These are phyloP conservation scores for Wolfiporia cocos DNA, from an alignment of 1,284 basidiomycete genomes.

Conservation along the genomic window DNA sequence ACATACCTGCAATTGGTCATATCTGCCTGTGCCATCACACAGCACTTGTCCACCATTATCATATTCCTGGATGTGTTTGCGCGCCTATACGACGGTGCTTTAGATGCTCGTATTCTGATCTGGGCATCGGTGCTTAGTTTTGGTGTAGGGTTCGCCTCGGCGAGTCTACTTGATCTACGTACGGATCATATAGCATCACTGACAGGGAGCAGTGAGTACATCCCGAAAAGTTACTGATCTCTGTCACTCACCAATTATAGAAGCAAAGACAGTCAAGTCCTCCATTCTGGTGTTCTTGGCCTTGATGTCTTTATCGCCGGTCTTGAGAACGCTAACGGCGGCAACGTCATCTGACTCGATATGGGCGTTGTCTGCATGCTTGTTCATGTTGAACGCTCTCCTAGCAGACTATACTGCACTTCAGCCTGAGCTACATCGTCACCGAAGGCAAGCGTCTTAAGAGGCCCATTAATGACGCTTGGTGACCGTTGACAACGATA, in stretches of 20 bases:
- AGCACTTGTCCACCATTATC: constrained; percentile 78
- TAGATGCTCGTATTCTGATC: constrained; percentile 68
- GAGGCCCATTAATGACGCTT: constrained; percentile 8
- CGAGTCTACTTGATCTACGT: constrained; percentile 49
- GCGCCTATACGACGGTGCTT: constrained; percentile 52
- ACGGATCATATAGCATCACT: constrained; percentile 7
- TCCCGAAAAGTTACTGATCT: too few species aligned
- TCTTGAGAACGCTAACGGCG: constrained; percentile 87
- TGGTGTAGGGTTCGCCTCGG: constrained; percentile 52
- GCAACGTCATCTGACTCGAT: constrained; percentile 96
- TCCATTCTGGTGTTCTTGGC: constrained; percentile 85
- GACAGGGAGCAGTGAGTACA: neutral
- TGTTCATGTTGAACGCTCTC: constrained; percentile 59
- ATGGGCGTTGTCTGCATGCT: constrained; percentile 79
- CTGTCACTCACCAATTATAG: constrained; percentile 32
- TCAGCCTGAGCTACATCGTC: constrained; percentile 24
- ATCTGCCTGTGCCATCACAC: constrained; percentile 75
- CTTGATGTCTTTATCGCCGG: constrained; percentile 86
- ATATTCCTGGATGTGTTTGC: constrained; percentile 81
- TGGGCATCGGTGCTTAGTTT: constrained; percentile 61
- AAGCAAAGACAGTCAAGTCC: constrained; percentile 62
- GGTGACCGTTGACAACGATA: constrained; percentile 25
- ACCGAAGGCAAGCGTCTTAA: constrained; percentile 30
- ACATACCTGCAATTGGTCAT: constrained; percentile 70
- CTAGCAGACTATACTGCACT: constrained; percentile 59